Evolutionary conservation across 2,329 filamentous ascomycete species (phyloP).

Genomic region (Microsporum canis): DNA sequence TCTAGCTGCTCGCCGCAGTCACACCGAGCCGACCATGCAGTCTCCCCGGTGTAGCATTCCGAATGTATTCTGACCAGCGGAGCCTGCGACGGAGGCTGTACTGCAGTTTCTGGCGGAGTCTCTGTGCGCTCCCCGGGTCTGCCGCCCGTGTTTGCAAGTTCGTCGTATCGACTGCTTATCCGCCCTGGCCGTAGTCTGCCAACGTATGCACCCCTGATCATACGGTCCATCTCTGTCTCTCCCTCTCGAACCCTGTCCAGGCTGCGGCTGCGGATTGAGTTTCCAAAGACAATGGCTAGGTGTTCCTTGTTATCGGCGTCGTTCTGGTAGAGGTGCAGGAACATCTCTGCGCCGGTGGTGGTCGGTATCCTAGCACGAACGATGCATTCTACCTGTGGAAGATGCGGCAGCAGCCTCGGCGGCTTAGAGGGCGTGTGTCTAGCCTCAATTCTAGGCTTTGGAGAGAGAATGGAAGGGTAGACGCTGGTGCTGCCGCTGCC

Average conservation of each 20-base stretch:
- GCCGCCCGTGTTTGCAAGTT: constrained; percentile 6
- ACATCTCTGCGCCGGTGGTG: constrained; percentile 87
- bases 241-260: constrained; percentile 37
- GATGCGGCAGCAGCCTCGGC: constrained; percentile 59
- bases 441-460: constrained; percentile 16
- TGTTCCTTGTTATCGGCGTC: constrained; percentile 92
- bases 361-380: constrained; percentile 93
- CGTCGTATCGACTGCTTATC: constrained; percentile 57
- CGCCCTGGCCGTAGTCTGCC: constrained; percentile 79
- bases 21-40: constrained; percentile 93
- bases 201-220: constrained; percentile 88
- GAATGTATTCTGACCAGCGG: constrained; percentile 91
- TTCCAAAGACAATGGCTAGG: constrained; percentile 90
- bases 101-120: neutral
- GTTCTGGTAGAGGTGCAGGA: constrained; percentile 88
- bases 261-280: constrained; percentile 62
- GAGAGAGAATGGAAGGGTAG: constrained; percentile 18
- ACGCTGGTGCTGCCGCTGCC: constrained; percentile 15
- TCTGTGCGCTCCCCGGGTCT: neutral
- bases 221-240: constrained; percentile 50
- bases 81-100: constrained; percentile 21
- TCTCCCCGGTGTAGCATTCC: constrained; percentile 97
- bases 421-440: constrained; percentile 39
- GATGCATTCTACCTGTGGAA: constrained; percentile 84
- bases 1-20: constrained; percentile 97